Conservation (phyloP, 2,329 filamentous ascomycete genomes). For the Ophiostoma sp. region DNA sequence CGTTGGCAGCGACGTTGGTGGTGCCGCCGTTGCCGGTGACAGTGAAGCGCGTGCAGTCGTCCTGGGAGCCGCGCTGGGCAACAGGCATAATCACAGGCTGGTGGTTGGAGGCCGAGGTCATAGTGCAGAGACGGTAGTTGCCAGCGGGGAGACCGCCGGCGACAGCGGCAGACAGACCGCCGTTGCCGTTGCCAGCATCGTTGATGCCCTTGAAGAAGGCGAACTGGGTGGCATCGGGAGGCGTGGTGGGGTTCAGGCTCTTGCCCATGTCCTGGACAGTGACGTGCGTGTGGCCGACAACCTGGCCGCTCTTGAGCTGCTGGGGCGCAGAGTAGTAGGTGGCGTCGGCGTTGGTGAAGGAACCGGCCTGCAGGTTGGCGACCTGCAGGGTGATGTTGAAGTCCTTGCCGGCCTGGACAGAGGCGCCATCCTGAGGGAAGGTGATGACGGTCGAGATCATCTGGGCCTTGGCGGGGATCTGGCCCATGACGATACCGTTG, state of each 20-base stretch:
- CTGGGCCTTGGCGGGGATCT: slow-evolving; percentile 48
- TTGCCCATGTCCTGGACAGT: slow-evolving; percentile 52
- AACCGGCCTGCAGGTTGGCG: slow-evolving; percentile 49
- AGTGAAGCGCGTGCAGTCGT: slow-evolving; percentile 43
- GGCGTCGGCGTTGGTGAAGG: slow-evolving; percentile 54
- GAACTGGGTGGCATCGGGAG: slow-evolving; percentile 47
- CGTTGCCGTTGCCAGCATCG: slow-evolving; percentile 38
- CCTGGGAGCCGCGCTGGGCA: slow-evolving; percentile 43
- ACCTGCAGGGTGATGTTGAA: slow-evolving; percentile 52
- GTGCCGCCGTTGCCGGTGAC: slow-evolving; percentile 32
- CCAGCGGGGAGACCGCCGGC: slow-evolving; percentile 39
- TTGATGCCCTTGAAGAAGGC: slow-evolving; percentile 42
- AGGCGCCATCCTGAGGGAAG: slow-evolving; percentile 47
- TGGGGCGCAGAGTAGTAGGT: slow-evolving; percentile 59
- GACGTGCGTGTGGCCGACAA: slow-evolving; percentile 57
- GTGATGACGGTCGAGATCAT: slow-evolving; percentile 54
- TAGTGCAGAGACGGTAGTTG: slow-evolving; percentile 42
- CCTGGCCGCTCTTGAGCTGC: slow-evolving; percentile 43
- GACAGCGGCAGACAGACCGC: slow-evolving; percentile 36
- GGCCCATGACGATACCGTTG: slow-evolving; percentile 58
- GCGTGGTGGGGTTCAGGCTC: slow-evolving; percentile 43
- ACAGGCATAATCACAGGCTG: slow-evolving; percentile 43
- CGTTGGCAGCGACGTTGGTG: slow-evolving; percentile 31
- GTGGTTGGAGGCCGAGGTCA: slow-evolving; percentile 39
- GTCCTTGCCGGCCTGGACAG: slow-evolving; percentile 43